A percentile compares a stretch with the other conserved stretches of the same genome.
phyloP scores from a whole-genome alignment of 208 protist species.

The Acanthamoeba royreba region DNA sequence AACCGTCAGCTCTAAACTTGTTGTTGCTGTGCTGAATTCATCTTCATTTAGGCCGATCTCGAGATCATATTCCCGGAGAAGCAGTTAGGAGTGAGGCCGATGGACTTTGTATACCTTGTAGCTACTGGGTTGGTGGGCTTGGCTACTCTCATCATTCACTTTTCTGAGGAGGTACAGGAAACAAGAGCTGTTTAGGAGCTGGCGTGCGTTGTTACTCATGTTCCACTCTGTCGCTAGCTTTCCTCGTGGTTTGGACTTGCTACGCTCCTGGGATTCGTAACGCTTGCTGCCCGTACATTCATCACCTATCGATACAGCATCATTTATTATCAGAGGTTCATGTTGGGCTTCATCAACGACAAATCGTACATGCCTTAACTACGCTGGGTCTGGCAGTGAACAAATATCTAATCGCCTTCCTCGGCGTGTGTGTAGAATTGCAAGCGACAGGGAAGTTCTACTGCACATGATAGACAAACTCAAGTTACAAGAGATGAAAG shows the following conservation, averaged over 20 bases:
- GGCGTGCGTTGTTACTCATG: background rate
- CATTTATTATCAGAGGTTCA: background rate
- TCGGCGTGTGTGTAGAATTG: background rate
- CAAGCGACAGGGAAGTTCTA: background rate
- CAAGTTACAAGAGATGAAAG: background rate
- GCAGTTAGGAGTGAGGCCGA: background rate
- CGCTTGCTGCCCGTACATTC: background rate
- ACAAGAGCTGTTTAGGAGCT: background rate
- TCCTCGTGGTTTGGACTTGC: background rate
- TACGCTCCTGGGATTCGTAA: background rate
- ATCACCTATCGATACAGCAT: background rate
- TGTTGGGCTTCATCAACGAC: background rate
- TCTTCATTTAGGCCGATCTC: background rate
- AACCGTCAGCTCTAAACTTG: background rate
- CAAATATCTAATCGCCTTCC: background rate
- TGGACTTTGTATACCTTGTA: background rate
- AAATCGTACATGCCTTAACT: no score
- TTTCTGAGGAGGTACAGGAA: background rate
- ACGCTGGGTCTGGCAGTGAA: background rate
- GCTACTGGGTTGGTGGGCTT: background rate
- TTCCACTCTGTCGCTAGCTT: background rate
- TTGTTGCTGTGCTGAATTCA: background rate
- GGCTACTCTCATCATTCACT: background rate
- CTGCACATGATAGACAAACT: background rate
- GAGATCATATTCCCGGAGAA: background rate